These are phyloP conservation scores for Cyclostephanos invisitatus DNA, from an alignment of 108 stramenopile species.

Conservation along the genomic window DNA sequence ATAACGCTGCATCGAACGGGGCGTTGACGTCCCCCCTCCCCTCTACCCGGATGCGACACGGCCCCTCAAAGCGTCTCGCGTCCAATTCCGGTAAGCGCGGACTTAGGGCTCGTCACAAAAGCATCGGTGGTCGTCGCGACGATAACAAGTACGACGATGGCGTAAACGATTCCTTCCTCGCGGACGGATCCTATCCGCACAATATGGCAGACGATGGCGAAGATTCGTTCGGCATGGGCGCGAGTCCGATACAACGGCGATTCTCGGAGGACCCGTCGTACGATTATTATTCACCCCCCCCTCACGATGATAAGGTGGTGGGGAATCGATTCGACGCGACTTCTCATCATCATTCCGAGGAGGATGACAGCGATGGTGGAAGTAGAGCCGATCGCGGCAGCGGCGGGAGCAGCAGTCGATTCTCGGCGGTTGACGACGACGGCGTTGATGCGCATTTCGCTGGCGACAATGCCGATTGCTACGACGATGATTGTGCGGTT, in stretches of 20 bases:
- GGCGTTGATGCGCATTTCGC: not conserved
- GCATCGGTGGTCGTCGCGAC: not conserved
- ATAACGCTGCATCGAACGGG: not conserved
- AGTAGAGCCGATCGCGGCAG: not conserved
- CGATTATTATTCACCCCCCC: not conserved
- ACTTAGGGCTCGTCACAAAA: constrained; percentile 13
- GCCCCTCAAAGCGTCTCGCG: constrained; percentile 20
- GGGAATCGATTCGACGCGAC: no score
- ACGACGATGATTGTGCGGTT: constrained; percentile 10
- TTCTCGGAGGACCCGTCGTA: constrained; percentile 5
- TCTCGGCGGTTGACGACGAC: constrained; percentile 1
- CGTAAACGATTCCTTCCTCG: not conserved
- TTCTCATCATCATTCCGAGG: not conserved
- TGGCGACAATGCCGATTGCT: not conserved
- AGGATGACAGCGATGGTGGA: not conserved
- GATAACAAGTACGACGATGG: constrained; percentile 1
- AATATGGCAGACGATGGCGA: not conserved
- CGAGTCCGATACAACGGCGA: constrained; percentile 26
- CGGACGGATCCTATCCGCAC: not conserved
- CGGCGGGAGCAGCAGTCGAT: not conserved
- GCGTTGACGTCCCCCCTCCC: not conserved
- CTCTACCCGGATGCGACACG: not conserved
- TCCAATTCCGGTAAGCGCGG: constrained; percentile 38
- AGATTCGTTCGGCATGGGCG: constrained; percentile 19
- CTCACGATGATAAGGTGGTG: no score